These are phyloP conservation scores for Cydonia oblonga DNA, from an alignment of 331 rosid genomes.

Conservation along the genomic window DNA sequence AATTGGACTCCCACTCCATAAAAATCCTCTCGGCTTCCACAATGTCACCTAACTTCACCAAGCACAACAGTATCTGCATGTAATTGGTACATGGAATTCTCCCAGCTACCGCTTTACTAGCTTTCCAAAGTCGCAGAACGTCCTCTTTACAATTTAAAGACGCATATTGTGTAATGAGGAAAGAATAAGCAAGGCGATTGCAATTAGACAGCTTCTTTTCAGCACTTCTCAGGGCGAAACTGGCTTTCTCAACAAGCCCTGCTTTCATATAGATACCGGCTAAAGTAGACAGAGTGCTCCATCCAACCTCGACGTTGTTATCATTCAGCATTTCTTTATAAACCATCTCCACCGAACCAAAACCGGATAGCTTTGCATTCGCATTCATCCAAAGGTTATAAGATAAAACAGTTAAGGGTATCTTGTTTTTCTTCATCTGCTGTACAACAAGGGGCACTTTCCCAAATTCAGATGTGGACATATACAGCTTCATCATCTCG, in stretches of 20 bases:
- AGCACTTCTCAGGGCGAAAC: conserved; percentile 39
- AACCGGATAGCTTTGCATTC: conserved; percentile 31
- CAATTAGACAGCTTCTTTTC: conserved; percentile 48
- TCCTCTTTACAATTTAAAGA: conserved; percentile 52
- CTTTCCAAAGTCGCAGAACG: conserved; percentile 61
- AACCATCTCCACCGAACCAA: conserved; percentile 43
- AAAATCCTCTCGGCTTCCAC: conserved; percentile 51
- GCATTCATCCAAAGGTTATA: conserved; percentile 86
- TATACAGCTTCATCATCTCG: conserved; percentile 85
- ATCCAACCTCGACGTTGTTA: conserved; percentile 55
- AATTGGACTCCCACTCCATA: conserved; percentile 45
- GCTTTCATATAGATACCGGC: conserved; percentile 53
- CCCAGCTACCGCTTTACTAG: conserved; percentile 51
- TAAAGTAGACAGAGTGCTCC: conserved; percentile 72
- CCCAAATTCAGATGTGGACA: conserved; percentile 38
- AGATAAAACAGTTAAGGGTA: conserved; percentile 54
- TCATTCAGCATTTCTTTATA: conserved; percentile 54
- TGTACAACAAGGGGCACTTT: conserved; percentile 60
- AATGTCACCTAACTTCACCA: conserved; percentile 61
- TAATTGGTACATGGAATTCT: conserved; percentile 62
- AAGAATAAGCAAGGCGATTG: conserved; percentile 60
- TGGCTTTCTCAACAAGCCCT: conserved; percentile 44
- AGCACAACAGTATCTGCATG: conserved; percentile 49
- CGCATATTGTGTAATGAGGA: conserved; percentile 59
- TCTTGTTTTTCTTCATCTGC: conserved; percentile 55